Evolutionary conservation across 192 early-diverging fungal genomes (phyloP).

Genomic region (Ambispora gerdemannii): DNA sequence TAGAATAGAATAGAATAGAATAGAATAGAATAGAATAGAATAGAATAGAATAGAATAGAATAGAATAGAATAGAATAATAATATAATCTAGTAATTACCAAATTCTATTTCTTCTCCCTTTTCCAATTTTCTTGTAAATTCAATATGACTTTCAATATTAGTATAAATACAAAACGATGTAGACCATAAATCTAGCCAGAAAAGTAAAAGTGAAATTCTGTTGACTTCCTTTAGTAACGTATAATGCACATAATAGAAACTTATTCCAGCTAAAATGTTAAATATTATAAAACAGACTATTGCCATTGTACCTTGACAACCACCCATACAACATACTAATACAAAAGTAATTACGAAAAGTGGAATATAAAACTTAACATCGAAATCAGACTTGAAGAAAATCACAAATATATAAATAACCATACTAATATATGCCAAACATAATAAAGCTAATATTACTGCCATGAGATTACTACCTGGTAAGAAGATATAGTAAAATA

Average conservation of each 20-base stretch:
- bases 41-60: too few species aligned
- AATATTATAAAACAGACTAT: background rate
- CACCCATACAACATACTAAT: too few species aligned
- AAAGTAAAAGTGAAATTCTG: background rate
- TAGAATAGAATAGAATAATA: too few species aligned
- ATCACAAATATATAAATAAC: background rate
- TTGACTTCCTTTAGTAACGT: background rate
- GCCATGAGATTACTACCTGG: background rate
- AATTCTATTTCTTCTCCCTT: too few species aligned
- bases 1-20: too few species aligned
- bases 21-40: too few species aligned
- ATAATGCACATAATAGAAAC: background rate
- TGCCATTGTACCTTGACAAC: too few species aligned
- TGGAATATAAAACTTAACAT: too few species aligned
- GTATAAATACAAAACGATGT: background rate
- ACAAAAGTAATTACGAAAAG: too few species aligned
- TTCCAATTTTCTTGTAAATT: too few species aligned
- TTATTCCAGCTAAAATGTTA: background rate
- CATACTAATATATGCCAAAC: background rate
- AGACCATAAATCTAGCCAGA: background rate
- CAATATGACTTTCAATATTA: too few species aligned
- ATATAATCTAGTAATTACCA: too few species aligned
- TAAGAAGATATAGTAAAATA: background rate
- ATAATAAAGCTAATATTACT: background rate
- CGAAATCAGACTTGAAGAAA: background rate